Conservation (phyloP, 352 stramenopile genomes). For the Pseudoperonospora humuli region DNA sequence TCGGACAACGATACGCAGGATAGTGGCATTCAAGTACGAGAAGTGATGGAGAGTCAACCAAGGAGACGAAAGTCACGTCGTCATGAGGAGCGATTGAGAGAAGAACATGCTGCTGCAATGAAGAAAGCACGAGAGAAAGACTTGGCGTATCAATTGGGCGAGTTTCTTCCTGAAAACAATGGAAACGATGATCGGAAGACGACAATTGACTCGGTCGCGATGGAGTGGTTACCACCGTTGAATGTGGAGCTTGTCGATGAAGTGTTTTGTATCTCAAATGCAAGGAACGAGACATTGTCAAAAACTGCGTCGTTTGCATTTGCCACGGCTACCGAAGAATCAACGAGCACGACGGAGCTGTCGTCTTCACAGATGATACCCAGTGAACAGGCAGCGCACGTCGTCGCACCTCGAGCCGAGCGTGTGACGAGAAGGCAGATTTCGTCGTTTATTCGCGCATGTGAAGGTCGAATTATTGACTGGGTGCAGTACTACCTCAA, state of each 20-base stretch:
- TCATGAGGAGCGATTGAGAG: constrained; percentile 53
- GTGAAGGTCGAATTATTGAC: constrained; percentile 15
- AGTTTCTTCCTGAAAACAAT: constrained; percentile 28
- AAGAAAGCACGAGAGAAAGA: constrained; percentile 57
- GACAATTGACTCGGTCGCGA: constrained; percentile 2
- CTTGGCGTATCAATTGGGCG: constrained; percentile 39
- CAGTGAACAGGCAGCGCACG: neutral
- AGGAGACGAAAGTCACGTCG: constrained; percentile 53
- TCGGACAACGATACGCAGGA: constrained; percentile 46
- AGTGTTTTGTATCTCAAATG: constrained; percentile 26
- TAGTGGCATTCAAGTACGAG: constrained; percentile 18
- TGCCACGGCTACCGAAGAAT: neutral
- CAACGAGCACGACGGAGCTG: neutral
- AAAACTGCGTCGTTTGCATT: constrained; percentile 5
- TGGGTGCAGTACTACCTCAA: constrained; percentile 40
- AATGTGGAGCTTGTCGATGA: constrained; percentile 22
- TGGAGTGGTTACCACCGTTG: constrained; percentile 23
- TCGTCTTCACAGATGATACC: neutral
- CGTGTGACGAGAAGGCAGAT: neutral
- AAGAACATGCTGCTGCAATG: constrained; percentile 58
- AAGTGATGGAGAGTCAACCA: constrained; percentile 21
- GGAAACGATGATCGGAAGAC: constrained; percentile 3
- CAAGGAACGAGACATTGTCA: constrained; percentile 2
- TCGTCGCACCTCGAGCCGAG: neutral
- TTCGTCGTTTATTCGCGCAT: neutral